Evolutionary conservation across 305 asterid species (phyloP), one percentile per base, ranked within the genome.

Genomic region (Caryopteris hybrid): DNA sequence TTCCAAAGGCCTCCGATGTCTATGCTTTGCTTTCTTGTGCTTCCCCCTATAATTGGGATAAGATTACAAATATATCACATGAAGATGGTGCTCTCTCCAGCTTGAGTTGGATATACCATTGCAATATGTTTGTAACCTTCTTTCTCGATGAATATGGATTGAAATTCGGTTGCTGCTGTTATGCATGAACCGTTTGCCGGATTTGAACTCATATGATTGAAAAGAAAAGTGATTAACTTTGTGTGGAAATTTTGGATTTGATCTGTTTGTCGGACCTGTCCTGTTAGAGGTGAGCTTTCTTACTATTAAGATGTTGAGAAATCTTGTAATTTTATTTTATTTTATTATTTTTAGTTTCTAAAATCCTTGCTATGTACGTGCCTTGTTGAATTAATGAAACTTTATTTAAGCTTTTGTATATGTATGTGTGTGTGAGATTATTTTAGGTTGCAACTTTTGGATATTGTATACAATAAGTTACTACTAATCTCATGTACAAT

Each of bases 21-120:
- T 51, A 33, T 29, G 77, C 74, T 20, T 61, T 31, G 60, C 61
- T 46, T 43, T 45, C 22, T 6, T 58, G 43, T 25, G 67, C 23
- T 57, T 64, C 52, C 59, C 51, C 34, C 10, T 42, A 22, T 39
- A 5, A 11, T 52, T 51, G 58, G 63, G 52, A 22, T 34, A 39
- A 47, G 34, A 46, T 45, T 27, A 43, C 29, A n/a, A 47, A 46
- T n/a, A n/a, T n/a, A n/a, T n/a, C n/a, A n/a, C n/a, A n/a, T n/a
- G 72, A 69, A 63, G 55, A 72, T 29, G 18, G 43, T 60, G 70
- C 29, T 54, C 29, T 20, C 61, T 60, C 43, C 3, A 14, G 65
- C 18, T 20, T 18, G 27, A 47, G 20, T 11, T 34, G 46, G 29
- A 55, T 69, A 59, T 69, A 62, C 31, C 42, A 31, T 16, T 31